Evolutionary conservation across 2,329 filamentous ascomycete species (phyloP).

Genomic region (Cadophora malorum): DNA sequence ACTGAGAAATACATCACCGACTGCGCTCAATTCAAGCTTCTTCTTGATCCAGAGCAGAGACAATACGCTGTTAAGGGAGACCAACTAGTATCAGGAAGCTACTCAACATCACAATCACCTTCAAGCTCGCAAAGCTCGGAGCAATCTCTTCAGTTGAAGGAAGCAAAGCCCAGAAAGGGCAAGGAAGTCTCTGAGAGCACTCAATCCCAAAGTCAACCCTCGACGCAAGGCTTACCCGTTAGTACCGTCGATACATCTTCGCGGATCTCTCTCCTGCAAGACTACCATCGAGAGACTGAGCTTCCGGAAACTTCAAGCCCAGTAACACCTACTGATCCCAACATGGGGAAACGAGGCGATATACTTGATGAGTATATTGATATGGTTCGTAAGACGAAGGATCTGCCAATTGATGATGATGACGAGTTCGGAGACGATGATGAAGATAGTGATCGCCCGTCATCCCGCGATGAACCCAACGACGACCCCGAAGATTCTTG

Average conservation of each 20-base stretch:
- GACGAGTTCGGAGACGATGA: slow-evolving; percentile 44
- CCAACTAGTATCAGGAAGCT: not conserved
- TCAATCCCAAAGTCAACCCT: slow-evolving; percentile 46
- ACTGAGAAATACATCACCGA: slow-evolving; percentile 74
- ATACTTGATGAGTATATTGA: slow-evolving; percentile 70
- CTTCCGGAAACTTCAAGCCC: slow-evolving; percentile 23
- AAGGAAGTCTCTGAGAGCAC: slow-evolving; percentile 51
- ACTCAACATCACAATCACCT: not conserved
- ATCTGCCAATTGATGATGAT: slow-evolving; percentile 61
- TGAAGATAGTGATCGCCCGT: slow-evolving; percentile 48
- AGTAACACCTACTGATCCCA: slow-evolving; percentile 1
- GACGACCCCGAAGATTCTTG: slow-evolving; percentile 32
- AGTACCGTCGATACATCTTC: not conserved
- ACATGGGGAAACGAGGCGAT: slow-evolving; percentile 49
- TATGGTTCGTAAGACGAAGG: slow-evolving; percentile 63
- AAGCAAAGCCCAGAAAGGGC: slow-evolving; percentile 48
- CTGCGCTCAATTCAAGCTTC: slow-evolving; percentile 63
- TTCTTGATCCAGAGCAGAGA: slow-evolving; percentile 64
- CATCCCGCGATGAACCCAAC: slow-evolving; percentile 31
- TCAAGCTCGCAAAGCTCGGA: slow-evolving; percentile 21
- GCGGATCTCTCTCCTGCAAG: slow-evolving; percentile 17
- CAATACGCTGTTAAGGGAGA: slow-evolving; percentile 59
- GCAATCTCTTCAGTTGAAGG: slow-evolving; percentile 56
- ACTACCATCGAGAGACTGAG: not conserved
- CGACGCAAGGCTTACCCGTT: slow-evolving; percentile 26